Evolutionary conservation across 2,329 filamentous ascomycete species (phyloP).

Genomic region (Aureobasidium sp.): DNA sequence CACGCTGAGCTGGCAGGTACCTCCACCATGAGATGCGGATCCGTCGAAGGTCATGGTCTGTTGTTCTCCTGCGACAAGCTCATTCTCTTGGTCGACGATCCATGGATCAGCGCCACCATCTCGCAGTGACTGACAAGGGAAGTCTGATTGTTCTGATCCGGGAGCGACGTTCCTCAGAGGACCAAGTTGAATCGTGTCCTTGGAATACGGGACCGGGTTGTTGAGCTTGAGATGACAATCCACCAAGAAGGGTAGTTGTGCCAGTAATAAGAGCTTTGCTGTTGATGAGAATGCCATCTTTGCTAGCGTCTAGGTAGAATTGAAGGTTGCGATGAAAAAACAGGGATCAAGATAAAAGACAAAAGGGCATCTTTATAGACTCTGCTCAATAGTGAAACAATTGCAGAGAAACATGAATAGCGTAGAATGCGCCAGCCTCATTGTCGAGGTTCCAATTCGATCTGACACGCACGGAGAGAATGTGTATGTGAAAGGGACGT

Average conservation of each 20-base stretch:
- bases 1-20: constrained; percentile 83
- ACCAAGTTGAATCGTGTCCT: constrained; percentile 49
- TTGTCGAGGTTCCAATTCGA: constrained; percentile 1
- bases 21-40: constrained; percentile 79
- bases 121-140: constrained; percentile 66
- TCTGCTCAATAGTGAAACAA: background rate
- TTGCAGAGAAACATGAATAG: background rate
- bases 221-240: constrained; percentile 71
- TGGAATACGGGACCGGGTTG: constrained; percentile 59
- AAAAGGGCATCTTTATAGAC: background rate
- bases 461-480: constrained; percentile 1
- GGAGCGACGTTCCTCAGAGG: constrained; percentile 55
- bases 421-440: constrained; percentile 11
- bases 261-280: constrained; percentile 5
- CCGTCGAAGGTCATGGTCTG: constrained; percentile 58
- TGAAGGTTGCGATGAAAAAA: background rate
- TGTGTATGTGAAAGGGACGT: constrained; percentile 1
- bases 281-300: background rate
- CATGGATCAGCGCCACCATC: constrained; percentile 49
- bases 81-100: constrained; percentile 53
- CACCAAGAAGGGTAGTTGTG: constrained; percentile 31
- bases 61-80: constrained; percentile 19
- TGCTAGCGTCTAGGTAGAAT: background rate
- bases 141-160: constrained; percentile 38
- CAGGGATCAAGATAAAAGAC: background rate